A percentile compares a stretch with the other conserved stretches of the same genome.
These are phyloP conservation scores for Castanea sativa DNA, from an alignment of 306 rosid species.

Conservation along the genomic window DNA sequence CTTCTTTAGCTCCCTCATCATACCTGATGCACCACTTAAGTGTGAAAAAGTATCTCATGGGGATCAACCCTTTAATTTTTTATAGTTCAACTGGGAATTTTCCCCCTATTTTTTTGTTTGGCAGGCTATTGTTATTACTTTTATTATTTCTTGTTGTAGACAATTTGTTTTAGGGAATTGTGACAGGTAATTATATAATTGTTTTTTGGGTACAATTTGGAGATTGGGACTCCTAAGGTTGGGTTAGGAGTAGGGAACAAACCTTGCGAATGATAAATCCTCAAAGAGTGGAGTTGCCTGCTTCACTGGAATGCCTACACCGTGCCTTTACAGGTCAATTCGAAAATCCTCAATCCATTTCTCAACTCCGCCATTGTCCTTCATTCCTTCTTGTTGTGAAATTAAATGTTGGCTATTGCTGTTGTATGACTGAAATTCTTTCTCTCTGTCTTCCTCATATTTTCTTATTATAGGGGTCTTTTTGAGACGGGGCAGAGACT, in stretches of 20 bases:
- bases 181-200: neutral
- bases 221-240: neutral
- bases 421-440: neutral
- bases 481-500: neutral
- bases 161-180: neutral
- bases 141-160: neutral
- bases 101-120: neutral
- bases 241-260: neutral
- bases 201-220: neutral
- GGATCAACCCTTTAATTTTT: neutral
- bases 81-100: neutral
- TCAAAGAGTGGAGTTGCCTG: neutral
- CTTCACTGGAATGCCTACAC: neutral
- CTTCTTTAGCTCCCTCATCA: neutral
- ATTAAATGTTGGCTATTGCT: neutral
- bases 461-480: neutral
- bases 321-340: neutral
- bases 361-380: neutral
- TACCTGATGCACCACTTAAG: neutral
- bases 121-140: neutral
- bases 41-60: neutral
- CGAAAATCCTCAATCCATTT: neutral
- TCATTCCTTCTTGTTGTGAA: neutral
- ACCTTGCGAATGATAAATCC: slow-evolving; percentile 5
- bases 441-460: neutral